Evolutionary conservation across 805 yeast genomes (phyloP), one percentile per base, ranked within the genome.

Genomic region (Debaryomyces castellii): DNA sequence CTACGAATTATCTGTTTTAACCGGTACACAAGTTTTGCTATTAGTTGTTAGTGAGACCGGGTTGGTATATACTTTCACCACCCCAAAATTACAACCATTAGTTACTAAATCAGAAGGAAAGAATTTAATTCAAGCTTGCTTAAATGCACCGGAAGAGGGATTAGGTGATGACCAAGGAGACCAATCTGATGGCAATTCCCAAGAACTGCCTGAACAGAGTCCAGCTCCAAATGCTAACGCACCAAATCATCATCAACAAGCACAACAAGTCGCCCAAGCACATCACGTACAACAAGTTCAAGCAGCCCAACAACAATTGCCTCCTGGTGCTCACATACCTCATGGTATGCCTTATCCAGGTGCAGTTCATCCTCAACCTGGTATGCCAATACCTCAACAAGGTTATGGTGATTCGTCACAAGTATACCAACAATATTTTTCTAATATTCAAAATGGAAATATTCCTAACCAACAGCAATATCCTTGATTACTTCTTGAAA

Each of bases 11-110:
- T 87, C 96, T 17, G 98, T 94, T 43, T 78, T 94, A 58, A 94
- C 99, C 11, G 99, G 99, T 47, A 94, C 99, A 25, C 99, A 94
- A 69, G 98, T 94, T 23, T 78, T 94, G 52, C 75, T 94, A 49
- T 80, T 94, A 57, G 99, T 94, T 46, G 99, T 94, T 24, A 86
- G 96, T 44, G 99, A 94, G 68, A 94, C 99, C n/a, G 99, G 99
- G 12, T 82, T 94, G 51, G 99, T 94, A 45, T 94, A 94, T 70
- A 94, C 99, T 17, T 94, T 94, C 67, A 92, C 98, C 46, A 94
- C 99, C n/a, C 99, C 99, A 48, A 94, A 94, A 70, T 82, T 94
- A 63, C 98, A 94, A 71, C 99, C 99, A 7, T 80, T 94, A 57
- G 99, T 94, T 43, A 94, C 98, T 35, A 91, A 92, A 69, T 86